Conservation (phyloP, 768 basidiomycete species). For the Candolleomyces eurysporus region DNA sequence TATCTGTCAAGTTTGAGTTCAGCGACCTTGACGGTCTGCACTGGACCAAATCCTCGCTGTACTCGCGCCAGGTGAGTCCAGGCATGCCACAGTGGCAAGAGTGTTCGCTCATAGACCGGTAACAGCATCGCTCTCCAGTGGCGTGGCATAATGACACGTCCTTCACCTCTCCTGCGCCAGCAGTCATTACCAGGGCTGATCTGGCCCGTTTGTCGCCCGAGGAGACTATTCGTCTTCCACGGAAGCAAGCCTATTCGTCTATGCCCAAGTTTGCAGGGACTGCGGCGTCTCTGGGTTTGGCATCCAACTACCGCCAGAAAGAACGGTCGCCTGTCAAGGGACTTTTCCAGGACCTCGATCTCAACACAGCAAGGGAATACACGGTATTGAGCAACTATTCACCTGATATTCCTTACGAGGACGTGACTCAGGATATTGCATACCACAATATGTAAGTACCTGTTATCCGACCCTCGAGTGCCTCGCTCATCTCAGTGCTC, state of each 20-base stretch:
- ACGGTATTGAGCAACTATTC: not conserved
- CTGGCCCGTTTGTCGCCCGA: not conserved
- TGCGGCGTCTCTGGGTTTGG: not conserved
- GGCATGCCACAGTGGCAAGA: not conserved
- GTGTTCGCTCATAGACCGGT: not conserved
- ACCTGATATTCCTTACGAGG: not conserved
- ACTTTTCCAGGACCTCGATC: not conserved
- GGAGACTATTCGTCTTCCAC: not conserved
- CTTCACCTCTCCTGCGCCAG: not conserved
- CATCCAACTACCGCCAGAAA: no score
- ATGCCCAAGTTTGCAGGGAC: not conserved
- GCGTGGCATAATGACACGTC: not conserved
- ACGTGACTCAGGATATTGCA: not conserved
- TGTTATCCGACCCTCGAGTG: not conserved
- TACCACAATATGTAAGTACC: not conserved
- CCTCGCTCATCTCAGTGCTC: not conserved
- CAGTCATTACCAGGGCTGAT: not conserved
- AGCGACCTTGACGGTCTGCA: slow-evolving; percentile 58
- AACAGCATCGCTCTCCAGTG: not conserved
- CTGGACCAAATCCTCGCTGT: slow-evolving; percentile 42
- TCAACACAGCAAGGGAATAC: not conserved
- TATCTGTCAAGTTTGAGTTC: slow-evolving; percentile 58
- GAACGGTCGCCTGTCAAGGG: no score
- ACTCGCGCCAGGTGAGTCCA: slow-evolving; percentile 23
- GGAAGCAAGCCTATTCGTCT: not conserved